These are phyloP conservation scores for Tripterygium wilfordii DNA, from an alignment of 177 flowering plant species.

Conservation along the genomic window DNA sequence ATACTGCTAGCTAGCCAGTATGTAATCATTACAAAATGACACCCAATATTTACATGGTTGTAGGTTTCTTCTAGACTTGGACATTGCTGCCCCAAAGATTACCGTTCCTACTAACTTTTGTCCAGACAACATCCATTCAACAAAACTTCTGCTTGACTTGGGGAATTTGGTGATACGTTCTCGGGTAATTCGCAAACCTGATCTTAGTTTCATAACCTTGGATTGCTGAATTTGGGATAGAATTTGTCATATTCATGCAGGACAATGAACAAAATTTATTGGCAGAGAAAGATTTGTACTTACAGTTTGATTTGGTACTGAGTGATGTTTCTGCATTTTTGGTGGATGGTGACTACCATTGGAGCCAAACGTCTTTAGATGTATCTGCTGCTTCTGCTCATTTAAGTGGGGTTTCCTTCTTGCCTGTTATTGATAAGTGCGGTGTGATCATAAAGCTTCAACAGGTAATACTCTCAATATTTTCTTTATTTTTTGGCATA, in stretches of 20 bases:
- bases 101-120: conserved; percentile 82
- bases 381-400: conserved; percentile 18
- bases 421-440: conserved; percentile 92
- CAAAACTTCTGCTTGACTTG: conserved; percentile 87
- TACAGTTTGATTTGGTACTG: conserved; percentile 79
- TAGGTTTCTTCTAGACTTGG: conserved; percentile 91
- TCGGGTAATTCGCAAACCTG: conserved; percentile 39
- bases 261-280: conserved; percentile 38
- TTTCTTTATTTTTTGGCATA: background rate
- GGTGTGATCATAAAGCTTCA: conserved; percentile 75
- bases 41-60: conserved; percentile 4
- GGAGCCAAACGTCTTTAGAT: conserved; percentile 38
- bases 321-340: conserved; percentile 95
- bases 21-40: background rate
- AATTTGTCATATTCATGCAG: conserved; percentile 29
- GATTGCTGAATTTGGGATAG: background rate
- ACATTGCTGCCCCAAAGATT: conserved; percentile 98
- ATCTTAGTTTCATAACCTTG: background rate
- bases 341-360: conserved; percentile 86
- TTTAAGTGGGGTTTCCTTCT: conserved; percentile 23
- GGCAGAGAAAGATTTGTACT: conserved; percentile 55
- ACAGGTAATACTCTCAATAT: conserved; percentile 48
- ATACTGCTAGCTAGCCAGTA: background rate
- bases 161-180: conserved; percentile 80
- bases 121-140: conserved; percentile 65